Base-by-base conservation (phyloP, 129 eudicot genomes). In the Pseudognaphalium luteoalbum region DNA sequence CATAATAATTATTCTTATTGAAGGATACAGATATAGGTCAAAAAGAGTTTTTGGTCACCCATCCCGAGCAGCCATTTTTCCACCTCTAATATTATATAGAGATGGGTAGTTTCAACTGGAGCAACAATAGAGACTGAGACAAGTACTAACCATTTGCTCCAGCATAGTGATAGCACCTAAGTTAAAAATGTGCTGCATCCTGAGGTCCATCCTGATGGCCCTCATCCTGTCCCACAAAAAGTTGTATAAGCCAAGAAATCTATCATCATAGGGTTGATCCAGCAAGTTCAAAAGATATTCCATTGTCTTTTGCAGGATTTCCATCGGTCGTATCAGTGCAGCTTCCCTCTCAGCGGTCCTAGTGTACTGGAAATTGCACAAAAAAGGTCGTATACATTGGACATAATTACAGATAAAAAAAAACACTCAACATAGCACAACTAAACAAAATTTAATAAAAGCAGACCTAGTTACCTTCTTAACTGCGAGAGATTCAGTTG, bases 311-410 rank as follows among this genome's bases (percentile, higher is more conserved):
- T 91, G 87, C 84, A 94, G 81, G 81, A 91, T 82, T 51, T 88
- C 88, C 97, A 94, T 74, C 12, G 97, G 99, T 5, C 99, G 83
- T 51, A 94, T 91, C 74, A 94, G 84, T n/a, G 78, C 85, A 71
- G 99, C 94, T 87, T 91, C 99, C 81, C 99, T 86, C 85, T 91
- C 99, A 52, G 97, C 99, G 51, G 99, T 91, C 89, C 99, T 91
- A 42, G 82, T 94, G 78, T 94, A 94, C 99, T 94, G 90, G 19
- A 79, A 47, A 71, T 69, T 78, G 29, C n/a, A 72, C 1, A 2
- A 73, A 12, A 25, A 39, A 68, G 25, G 71, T 60, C 14, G 58
- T 58, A 21, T 7, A 44, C 63, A 1, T 30, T 70, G 29, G 21
- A 47, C 47, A 79, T 51, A n/a, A n/a, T 16, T 54, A n/a, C 22